phyloP scores from a whole-genome alignment of 768 basidiomycete genomes.

The Collybia sp. region DNA sequence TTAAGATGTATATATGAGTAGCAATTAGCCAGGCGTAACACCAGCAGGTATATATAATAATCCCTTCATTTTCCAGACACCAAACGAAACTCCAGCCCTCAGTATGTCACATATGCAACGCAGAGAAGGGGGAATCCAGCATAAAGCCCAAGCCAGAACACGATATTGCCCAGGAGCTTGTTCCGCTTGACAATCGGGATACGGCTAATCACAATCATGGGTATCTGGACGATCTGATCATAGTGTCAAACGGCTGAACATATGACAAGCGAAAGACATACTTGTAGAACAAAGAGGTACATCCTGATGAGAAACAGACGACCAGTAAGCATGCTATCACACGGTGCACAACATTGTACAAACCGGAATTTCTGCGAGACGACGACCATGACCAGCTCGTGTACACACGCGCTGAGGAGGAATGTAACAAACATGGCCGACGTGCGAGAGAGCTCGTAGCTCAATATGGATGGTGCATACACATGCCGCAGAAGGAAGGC shows the following conservation, averaged over 20 bases:
- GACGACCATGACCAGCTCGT: constrained; percentile 95
- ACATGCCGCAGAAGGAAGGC: constrained; percentile 93
- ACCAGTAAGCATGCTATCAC: background rate
- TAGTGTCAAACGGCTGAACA: constrained; percentile 1
- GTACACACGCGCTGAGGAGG: constrained; percentile 81
- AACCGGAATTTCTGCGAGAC: constrained; percentile 90
- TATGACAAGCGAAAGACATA: constrained; percentile 12
- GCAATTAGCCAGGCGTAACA: too few species aligned
- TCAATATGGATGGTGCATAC: constrained; percentile 82
- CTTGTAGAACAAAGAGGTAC: constrained; percentile 81
- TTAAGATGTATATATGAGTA: too few species aligned
- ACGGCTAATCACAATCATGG: constrained; percentile 79
- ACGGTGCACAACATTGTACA: constrained; percentile 14
- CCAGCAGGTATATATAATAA: too few species aligned
- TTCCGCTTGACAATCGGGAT: constrained; percentile 76
- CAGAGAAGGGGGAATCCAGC: constrained; percentile 92
- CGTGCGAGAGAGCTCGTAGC: constrained; percentile 68
- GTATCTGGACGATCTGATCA: constrained; percentile 79
- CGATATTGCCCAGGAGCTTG: constrained; percentile 74
- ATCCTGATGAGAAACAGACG: constrained; percentile 40
- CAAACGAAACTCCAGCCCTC: background rate
- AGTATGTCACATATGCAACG: constrained; percentile 55
- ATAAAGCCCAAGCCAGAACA: constrained; percentile 93
- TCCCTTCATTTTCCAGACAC: too few species aligned
- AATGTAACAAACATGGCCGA: constrained; percentile 94